Evolutionary conservation across 306 rosid species (phyloP).

Genomic region (Sindora glabra): DNA sequence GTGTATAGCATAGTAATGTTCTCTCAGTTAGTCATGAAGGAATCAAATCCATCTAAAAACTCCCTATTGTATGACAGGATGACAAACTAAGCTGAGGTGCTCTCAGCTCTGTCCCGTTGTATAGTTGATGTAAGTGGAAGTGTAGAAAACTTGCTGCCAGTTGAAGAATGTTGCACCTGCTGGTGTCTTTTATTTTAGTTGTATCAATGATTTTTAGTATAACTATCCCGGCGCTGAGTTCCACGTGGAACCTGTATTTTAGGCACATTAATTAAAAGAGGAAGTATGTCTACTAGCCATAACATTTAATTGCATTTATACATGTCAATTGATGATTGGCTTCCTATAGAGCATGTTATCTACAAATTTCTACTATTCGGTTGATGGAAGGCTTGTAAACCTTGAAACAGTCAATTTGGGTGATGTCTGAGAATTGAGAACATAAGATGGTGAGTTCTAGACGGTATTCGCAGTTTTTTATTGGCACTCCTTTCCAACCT

Average conservation of each 20-base stretch:
- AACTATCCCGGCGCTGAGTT: constrained; percentile 3
- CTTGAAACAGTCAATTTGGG: too few relatives aligned
- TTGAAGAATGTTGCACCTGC: constrained; percentile 18
- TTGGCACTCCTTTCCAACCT: too few relatives aligned
- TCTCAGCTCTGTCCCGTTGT: not conserved
- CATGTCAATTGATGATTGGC: too few relatives aligned
- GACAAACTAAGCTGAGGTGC: not conserved
- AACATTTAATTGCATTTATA: too few relatives aligned
- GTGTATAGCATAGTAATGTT: constrained; percentile 4
- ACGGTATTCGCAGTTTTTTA: too few relatives aligned
- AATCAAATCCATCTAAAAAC: not conserved
- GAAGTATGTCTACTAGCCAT: too few relatives aligned
- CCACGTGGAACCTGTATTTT: not conserved
- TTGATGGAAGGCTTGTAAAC: too few relatives aligned
- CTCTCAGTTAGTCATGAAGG: constrained; percentile 5
- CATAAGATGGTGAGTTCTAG: too few relatives aligned
- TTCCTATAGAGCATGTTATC: too few relatives aligned
- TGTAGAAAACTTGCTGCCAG: constrained; percentile 1
- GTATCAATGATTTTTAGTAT: too few relatives aligned
- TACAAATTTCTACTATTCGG: too few relatives aligned
- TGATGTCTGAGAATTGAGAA: too few relatives aligned
- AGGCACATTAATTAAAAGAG: constrained; percentile 14
- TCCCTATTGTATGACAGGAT: not conserved
- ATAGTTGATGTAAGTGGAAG: not conserved
- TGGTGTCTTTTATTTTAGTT: constrained; percentile 12